Percentiles rank a stretch among this genome's conserved stretches.
phyloP scores from a whole-genome alignment of 1,284 basidiomycete genomes.

The Flammula alnicola region DNA sequence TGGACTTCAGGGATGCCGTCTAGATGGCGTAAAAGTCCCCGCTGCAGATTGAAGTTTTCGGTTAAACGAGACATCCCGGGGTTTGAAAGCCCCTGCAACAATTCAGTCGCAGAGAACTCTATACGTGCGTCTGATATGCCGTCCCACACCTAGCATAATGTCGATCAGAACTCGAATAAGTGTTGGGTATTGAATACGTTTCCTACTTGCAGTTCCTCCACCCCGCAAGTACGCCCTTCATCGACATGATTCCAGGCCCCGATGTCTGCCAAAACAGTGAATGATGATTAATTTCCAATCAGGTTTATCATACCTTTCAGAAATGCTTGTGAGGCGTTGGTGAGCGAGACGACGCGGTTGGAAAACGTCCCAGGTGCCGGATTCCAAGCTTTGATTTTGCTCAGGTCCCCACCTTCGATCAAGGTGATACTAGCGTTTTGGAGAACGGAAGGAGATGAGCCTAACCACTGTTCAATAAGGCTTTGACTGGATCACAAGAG shows the following conservation, averaged over 20 bases:
- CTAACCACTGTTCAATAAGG: conserved; percentile 39
- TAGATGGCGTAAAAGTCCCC: conserved; percentile 71
- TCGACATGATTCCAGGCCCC: conserved; percentile 88
- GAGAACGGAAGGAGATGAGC: conserved; percentile 52
- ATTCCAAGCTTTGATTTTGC: conserved; percentile 72
- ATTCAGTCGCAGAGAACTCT: conserved; percentile 64
- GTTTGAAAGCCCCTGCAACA: conserved; percentile 35
- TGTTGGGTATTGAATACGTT: conserved; percentile 14
- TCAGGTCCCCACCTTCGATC: conserved; percentile 81
- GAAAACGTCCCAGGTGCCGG: conserved; percentile 67
- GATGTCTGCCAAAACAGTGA: conserved; percentile 56
- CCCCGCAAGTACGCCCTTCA: conserved; percentile 64
- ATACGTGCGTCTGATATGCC: conserved; percentile 84
- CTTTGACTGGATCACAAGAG: neutral
- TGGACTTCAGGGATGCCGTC: conserved; percentile 48
- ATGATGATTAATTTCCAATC: neutral
- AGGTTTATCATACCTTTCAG: conserved; percentile 60
- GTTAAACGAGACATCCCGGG: conserved; percentile 81
- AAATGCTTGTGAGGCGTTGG: conserved; percentile 81
- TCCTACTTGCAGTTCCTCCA: conserved; percentile 85
- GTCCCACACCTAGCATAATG: conserved; percentile 82
- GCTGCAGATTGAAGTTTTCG: conserved; percentile 91
- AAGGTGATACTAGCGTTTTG: conserved; percentile 67
- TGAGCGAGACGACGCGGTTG: conserved; percentile 90
- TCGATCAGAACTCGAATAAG: conserved; percentile 7